Base-by-base conservation (phyloP, 257 asterid species). In the Forsythia suspensa region DNA sequence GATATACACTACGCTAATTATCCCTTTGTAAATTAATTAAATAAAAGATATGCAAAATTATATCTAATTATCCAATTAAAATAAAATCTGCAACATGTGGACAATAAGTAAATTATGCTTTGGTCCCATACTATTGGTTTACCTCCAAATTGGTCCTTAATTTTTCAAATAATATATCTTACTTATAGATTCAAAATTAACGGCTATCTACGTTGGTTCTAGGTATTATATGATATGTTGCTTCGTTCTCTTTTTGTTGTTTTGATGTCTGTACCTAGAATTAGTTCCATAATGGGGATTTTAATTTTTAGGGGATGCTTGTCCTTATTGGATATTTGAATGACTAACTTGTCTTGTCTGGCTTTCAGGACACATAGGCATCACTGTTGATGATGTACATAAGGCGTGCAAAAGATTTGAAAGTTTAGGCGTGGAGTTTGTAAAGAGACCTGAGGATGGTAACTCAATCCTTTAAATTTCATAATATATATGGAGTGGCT, bases 391-490 rank as follows among this genome's bases (percentile, higher is more conserved):
- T 80, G 90, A 95, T 80, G 88, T 87, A 34, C 75, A 86, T 82
- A 89, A 88, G 87, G 98, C 98, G 5, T 93, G 97, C 78, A 57
- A 89, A 84, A 88, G 99, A 88, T 93, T 95, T 75, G 98, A 93
- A 82, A 85, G 89, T 80, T 81, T 90, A 76, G 96, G 97, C 73
- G 97, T 95, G 76, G 91, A 88, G 79, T 95, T 93, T 52, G 97
- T 90, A 8, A 93, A 93, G 86, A 90, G 84, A 84, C 97, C 97
- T 20, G 86, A 82, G 61, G 96, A 89, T 24, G 97, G 99, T 93
- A 90, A 89, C 18, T 44, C 77, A 29, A 16, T 75, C 77, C 18
- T 40, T 36, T 59, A 71, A 55, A 43, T 78, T 73, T 79, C 70
- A 24, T 24, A 24, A 11, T 21, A 29, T 8, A 63, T 9, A 2